A percentile compares a stretch with the other conserved stretches of the same genome.
Conservation (phyloP, 2,329 filamentous ascomycete species). For the Macrophomina pseudophaseolina region DNA sequence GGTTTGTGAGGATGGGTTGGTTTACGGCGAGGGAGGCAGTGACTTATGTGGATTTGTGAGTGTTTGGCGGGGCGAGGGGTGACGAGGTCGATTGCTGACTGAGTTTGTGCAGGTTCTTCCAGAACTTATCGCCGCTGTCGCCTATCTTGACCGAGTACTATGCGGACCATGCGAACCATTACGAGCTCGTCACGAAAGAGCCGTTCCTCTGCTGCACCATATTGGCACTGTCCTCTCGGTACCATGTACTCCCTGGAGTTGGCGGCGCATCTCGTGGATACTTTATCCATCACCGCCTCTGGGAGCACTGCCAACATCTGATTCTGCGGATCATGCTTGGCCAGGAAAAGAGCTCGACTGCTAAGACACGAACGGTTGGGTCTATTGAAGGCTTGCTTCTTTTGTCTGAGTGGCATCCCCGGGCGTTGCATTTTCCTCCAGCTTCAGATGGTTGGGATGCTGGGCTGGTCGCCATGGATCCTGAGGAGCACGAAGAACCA, state of each 20-base stretch:
- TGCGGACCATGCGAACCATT: conserved; percentile 55
- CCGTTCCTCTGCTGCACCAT: conserved; percentile 60
- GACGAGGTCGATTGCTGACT: conserved; percentile 28
- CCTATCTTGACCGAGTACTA: conserved; percentile 59
- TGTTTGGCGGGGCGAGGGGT: not conserved
- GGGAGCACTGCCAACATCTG: conserved; percentile 60
- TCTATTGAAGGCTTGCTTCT: conserved; percentile 60
- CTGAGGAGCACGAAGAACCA: conserved; percentile 45
- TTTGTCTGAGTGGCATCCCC: conserved; percentile 63
- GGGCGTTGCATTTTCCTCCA: conserved; percentile 60
- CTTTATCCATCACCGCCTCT: conserved; percentile 60
- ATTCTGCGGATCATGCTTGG: conserved; percentile 60
- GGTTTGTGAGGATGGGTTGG: conserved; percentile 63
- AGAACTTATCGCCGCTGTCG: conserved; percentile 57
- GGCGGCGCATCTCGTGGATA: conserved; percentile 55
- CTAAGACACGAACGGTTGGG: conserved; percentile 56
- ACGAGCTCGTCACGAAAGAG: conserved; percentile 55
- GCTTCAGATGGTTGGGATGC: conserved; percentile 62
- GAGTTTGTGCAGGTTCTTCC: conserved; percentile 46
- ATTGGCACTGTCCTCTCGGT: conserved; percentile 61
- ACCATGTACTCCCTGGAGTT: conserved; percentile 47
- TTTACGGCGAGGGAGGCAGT: conserved; percentile 61
- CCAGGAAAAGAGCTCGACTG: conserved; percentile 58
- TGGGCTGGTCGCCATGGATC: conserved; percentile 53
- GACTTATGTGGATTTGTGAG: conserved; percentile 56